Base-by-base conservation (phyloP, 2,329 filamentous ascomycete genomes). In the Elsinoe necatrix region DNA sequence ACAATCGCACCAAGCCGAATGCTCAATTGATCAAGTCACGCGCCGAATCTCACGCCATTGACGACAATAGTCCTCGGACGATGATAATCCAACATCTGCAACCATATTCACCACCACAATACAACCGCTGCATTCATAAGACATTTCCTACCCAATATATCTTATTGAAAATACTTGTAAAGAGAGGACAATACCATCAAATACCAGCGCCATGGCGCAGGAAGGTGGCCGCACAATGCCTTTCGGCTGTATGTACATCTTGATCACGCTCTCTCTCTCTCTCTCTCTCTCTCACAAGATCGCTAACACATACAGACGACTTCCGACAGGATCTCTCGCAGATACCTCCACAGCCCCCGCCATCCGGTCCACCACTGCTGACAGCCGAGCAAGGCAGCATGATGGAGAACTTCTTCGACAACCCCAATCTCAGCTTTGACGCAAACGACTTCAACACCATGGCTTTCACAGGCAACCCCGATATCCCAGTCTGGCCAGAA, bases 201-300 rank as follows among this genome's bases (percentile, higher is more conserved):
- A 45, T 35, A 34, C 37, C 54, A 20, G 39, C 54, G 41, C 41
- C 54, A 56, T 56, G 54, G 39, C 54, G 39, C 54, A 48, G n/a
- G 27, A 42, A 37, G 41, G 41, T 16, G 37, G 41, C 25, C 54
- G 23, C 37, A 45, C 54, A 14, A 56, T 56, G 54, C 54, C 54
- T 25, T 56, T 56, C 20, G 54, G 54, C 54, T 56, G 54, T 56
- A 25, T 16, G 39, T 48, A 37, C 43, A 42, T 31, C n/a, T 20
- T 14, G 27, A 29, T 21, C 37, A 55, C 21, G 14, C 37, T 12
- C 37, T 31, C n/a, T n/a, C n/a, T n/a, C n/a, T n/a, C n/a, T n/a
- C n/a, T n/a, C n/a, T n/a, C n/a, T n/a, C n/a, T n/a, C n/a, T n/a
- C n/a, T 20, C 52, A 45, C 35, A 55, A 39, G 48, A 16, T 37